These are phyloP conservation scores for Glycyrrhiza uralensis DNA, from an alignment of 306 rosid genomes.

Conservation along the genomic window DNA sequence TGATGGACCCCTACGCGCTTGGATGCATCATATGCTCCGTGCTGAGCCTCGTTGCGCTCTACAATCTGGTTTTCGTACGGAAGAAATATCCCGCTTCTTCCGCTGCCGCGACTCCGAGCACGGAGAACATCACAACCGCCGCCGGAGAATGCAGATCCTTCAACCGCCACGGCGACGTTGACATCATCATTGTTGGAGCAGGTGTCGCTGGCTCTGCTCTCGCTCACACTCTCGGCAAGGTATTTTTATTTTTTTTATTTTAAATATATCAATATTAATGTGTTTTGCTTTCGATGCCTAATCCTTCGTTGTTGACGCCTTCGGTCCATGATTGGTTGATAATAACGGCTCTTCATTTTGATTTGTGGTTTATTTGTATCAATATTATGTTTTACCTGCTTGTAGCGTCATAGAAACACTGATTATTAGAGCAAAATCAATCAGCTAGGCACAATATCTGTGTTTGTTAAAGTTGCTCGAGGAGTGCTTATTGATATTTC, in stretches of 20 bases:
- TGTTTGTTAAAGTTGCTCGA: neutral
- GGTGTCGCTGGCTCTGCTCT: constrained; percentile 97
- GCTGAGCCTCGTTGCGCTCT: constrained; percentile 40
- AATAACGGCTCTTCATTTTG: neutral
- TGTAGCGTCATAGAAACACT: neutral
- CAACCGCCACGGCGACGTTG: constrained; percentile 31
- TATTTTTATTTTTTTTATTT: constrained; percentile 5
- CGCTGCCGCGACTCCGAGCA: constrained; percentile 26
- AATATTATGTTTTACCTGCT: neutral
- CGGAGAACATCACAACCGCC: constrained; percentile 36
- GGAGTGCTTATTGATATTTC: neutral
- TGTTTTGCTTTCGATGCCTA: neutral
- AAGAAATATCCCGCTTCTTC: constrained; percentile 19
- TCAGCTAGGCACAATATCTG: neutral
- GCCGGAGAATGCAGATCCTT: constrained; percentile 62
- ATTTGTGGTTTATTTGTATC: neutral
- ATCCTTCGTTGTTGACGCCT: neutral
- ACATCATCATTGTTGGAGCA: constrained; percentile 88
- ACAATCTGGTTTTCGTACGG: constrained; percentile 23
- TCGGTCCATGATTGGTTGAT: neutral
- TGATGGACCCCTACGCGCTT: constrained; percentile 46
- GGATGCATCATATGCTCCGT: constrained; percentile 50
- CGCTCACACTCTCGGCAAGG: constrained; percentile 94
- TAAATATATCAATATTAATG: neutral
- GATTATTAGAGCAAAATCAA: neutral